phyloP scores from a whole-genome alignment of 108 stramenopile genomes.

The Conticribra guillardii region DNA sequence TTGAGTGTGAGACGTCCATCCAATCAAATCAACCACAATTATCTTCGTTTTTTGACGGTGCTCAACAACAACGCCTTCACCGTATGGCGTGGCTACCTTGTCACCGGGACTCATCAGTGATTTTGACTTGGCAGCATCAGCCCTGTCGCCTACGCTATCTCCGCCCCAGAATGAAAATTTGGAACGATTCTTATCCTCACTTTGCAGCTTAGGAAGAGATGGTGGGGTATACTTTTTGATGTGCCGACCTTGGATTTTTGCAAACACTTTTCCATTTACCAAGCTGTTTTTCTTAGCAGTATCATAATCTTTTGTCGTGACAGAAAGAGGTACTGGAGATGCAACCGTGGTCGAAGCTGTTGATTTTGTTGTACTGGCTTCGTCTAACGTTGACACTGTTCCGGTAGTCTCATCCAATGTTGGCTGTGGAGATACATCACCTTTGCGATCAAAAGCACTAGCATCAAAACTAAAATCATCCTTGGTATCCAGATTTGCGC shows the following conservation, averaged over 20 bases:
- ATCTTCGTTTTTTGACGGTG: constrained; percentile 63
- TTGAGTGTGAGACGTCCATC: constrained; percentile 51
- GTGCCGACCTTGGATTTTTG: constrained; percentile 61
- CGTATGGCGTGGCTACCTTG: constrained; percentile 83
- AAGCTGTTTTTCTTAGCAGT: constrained; percentile 5
- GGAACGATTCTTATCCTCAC: constrained; percentile 60
- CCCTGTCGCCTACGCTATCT: constrained; percentile 39
- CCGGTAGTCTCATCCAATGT: constrained; percentile 31
- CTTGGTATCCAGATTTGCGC: not conserved
- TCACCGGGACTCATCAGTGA: constrained; percentile 64
- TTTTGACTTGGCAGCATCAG: constrained; percentile 43
- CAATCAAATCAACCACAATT: constrained; percentile 76
- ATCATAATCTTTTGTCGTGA: constrained; percentile 1
- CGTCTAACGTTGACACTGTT: constrained; percentile 16
- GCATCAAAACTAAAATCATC: constrained; percentile 38
- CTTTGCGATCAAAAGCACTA: constrained; percentile 21
- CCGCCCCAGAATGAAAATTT: constrained; percentile 76
- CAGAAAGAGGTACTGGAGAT: constrained; percentile 11
- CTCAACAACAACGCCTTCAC: constrained; percentile 70
- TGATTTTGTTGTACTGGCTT: constrained; percentile 9
- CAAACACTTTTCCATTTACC: constrained; percentile 29
- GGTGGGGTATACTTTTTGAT: constrained; percentile 79
- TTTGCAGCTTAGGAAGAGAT: constrained; percentile 63
- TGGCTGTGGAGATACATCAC: constrained; percentile 20
- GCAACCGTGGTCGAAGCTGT: not conserved